phyloP scores from a whole-genome alignment of 306 rosid genomes.

The Dryas drummondii region DNA sequence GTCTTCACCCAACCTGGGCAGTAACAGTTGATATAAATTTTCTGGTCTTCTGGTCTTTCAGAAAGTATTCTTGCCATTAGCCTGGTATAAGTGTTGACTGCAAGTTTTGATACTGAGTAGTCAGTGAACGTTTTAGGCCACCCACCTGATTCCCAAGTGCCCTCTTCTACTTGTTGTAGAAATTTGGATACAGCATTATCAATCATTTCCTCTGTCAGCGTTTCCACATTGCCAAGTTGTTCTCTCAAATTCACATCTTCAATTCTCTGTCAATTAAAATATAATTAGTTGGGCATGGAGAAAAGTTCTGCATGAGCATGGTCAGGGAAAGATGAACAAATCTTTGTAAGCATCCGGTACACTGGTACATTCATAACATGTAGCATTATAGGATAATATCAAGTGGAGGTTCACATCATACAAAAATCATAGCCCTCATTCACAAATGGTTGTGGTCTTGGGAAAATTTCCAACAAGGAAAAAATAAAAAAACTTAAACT shows the following conservation, averaged over 20 bases:
- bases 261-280: conserved; percentile 48
- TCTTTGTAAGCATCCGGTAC: neutral
- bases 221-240: conserved; percentile 48
- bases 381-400: neutral
- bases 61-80: conserved; percentile 56
- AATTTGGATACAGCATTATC: conserved; percentile 49
- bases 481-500: no score
- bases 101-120: conserved; percentile 80
- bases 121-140: conserved; percentile 82
- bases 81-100: conserved; percentile 76
- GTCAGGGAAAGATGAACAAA: neutral
- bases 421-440: no score
- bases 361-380: no score
- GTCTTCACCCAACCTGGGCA: conserved; percentile 98
- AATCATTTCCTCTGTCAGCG: conserved; percentile 58
- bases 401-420: neutral
- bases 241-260: conserved; percentile 58
- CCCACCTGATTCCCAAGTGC: conserved; percentile 72
- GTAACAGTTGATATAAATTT: conserved; percentile 69
- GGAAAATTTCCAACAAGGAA: no score
- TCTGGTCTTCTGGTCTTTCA: conserved; percentile 60
- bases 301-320: neutral
- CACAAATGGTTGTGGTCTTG: neutral
- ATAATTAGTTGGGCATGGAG: conserved; percentile 23
- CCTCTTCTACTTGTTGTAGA: conserved; percentile 75